phyloP scores from a whole-genome alignment of 495 filamentous ascomycete genomes.

The Xanthoparmelia taractica region DNA sequence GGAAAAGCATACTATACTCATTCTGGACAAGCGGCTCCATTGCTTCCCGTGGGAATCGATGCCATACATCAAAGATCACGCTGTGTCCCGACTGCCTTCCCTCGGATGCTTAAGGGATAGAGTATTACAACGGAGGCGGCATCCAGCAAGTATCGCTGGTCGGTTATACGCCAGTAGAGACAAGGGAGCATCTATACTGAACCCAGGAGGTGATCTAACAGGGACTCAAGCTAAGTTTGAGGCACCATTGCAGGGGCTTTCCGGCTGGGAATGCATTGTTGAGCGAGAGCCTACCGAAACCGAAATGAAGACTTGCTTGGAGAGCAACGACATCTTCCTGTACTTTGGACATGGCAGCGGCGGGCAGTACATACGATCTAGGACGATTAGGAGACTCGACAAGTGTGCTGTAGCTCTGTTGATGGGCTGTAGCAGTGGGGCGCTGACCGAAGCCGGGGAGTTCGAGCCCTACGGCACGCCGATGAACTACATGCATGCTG shows the following conservation, averaged over 20 bases:
- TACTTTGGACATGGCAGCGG: conserved; percentile 97
- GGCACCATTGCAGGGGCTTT: conserved; percentile 46
- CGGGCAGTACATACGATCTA: conserved; percentile 81
- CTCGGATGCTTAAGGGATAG: conserved; percentile 68
- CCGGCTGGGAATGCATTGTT: conserved; percentile 57
- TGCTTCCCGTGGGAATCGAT: conserved; percentile 93
- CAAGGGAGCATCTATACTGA: conserved; percentile 77
- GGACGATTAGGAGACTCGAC: conserved; percentile 68
- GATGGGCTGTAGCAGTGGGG: conserved; percentile 84
- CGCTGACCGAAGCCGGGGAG: conserved; percentile 69
- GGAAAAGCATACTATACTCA: conserved; percentile 76
- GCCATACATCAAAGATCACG: conserved; percentile 69
- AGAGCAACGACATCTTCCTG: conserved; percentile 58
- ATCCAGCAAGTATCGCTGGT: conserved; percentile 30
- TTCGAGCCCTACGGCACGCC: conserved; percentile 84
- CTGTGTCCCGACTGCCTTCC: conserved; percentile 78
- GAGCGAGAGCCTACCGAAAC: conserved; percentile 63
- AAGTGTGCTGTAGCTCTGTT: conserved; percentile 74
- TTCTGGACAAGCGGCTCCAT: conserved; percentile 88
- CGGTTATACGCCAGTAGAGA: conserved; percentile 42
- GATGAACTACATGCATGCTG: conserved; percentile 84
- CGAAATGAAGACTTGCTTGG: conserved; percentile 60
- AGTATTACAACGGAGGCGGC: conserved; percentile 46
- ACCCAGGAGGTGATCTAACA: conserved; percentile 72
- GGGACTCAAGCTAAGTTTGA: conserved; percentile 72